Evolutionary conservation across 768 basidiomycete genomes (phyloP).

Genomic region (Tephrocybe sp.): DNA sequence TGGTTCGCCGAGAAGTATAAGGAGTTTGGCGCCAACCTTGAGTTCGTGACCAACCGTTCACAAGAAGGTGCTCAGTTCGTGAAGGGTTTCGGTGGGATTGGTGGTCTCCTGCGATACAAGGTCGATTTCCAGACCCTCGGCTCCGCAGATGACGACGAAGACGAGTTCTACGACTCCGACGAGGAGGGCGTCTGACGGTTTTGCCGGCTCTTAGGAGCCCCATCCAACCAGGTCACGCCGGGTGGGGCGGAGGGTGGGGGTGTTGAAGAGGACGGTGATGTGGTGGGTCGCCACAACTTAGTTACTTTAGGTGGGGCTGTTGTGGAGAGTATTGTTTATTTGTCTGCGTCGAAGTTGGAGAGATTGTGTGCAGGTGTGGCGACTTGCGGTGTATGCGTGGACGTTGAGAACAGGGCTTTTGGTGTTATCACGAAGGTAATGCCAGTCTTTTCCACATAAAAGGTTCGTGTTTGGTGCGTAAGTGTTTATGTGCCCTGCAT

Average conservation of each 20-base stretch:
- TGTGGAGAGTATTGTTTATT: not conserved
- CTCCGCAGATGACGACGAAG: conserved; percentile 77
- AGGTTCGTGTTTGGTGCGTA: conserved; percentile 7
- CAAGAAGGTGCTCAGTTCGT: conserved; percentile 99
- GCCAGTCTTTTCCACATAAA: conserved; percentile 8
- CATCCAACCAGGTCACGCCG: conserved; percentile 61
- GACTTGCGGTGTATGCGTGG: conserved; percentile 1
- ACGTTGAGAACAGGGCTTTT: conserved; percentile 9
- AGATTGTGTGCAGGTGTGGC: conserved; percentile 1
- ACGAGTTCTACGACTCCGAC: conserved; percentile 82
- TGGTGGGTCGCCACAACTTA: not conserved
- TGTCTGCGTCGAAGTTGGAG: not conserved
- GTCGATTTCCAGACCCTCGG: conserved; percentile 89
- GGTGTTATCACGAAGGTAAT: conserved; percentile 8
- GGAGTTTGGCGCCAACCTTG: conserved; percentile 93
- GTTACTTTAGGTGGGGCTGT: not conserved
- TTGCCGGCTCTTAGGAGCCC: conserved; percentile 87
- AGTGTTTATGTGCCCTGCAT: not conserved
- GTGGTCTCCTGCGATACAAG: conserved; percentile 94
- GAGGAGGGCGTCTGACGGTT: conserved; percentile 81
- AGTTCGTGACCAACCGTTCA: conserved; percentile 94
- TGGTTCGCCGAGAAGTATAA: conserved; percentile 99
- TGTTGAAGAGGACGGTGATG: conserved; percentile 12
- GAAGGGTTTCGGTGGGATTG: conserved; percentile 98
- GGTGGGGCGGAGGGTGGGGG: conserved; percentile 58